Evolutionary conservation across 805 yeast species (phyloP), one percentile per base, ranked within the genome.

Genomic region (Diddensiella transvaalensis): DNA sequence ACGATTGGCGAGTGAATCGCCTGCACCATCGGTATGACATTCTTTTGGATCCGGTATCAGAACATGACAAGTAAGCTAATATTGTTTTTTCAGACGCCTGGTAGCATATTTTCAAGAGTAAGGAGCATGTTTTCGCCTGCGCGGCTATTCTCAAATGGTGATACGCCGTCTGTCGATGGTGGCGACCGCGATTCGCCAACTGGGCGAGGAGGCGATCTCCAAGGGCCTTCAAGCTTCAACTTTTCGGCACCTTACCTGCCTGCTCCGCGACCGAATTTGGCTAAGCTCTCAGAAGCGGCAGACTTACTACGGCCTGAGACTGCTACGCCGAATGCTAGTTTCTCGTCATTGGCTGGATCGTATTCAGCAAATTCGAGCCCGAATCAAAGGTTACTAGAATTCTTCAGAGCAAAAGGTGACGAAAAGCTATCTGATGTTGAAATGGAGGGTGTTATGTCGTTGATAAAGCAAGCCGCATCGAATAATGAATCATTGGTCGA

Each of bases 331-430:
- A 35, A 35, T 6, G 17, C 38, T 6, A 35, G 38, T 17, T 35
- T 35, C 17, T 35, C 38, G 17, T 35, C 38, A 17, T 17, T 35
- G 15, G 38, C 38, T 6, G 8, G 21, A 10, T 17, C 38, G 8
- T 10, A 6, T 6, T 35, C 38, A 35, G 17, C 38, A 10, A 8
- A 13, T 5, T 23, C 24, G 15, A 37, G 47, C 22, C 81, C 83
- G 3, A 84, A 83, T 66, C 79, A 77, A 24, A 74, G 77, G 26
- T 66, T 87, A 42, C 83, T 88, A 10, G 78, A 74, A 23, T 87
- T 87, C 61, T 87, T 87, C 64, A 72, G 73, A n/a, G 70, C 68
- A 39, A 87, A 85, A 62, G 95, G 95, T n/a, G 77, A 80, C 48
- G 67, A 67, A n/a, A 88, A 91, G 3, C 70, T 87, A 52, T 72